phyloP scores from a whole-genome alignment of 1,139 yeast genomes.

The Taiozyma sp. region DNA sequence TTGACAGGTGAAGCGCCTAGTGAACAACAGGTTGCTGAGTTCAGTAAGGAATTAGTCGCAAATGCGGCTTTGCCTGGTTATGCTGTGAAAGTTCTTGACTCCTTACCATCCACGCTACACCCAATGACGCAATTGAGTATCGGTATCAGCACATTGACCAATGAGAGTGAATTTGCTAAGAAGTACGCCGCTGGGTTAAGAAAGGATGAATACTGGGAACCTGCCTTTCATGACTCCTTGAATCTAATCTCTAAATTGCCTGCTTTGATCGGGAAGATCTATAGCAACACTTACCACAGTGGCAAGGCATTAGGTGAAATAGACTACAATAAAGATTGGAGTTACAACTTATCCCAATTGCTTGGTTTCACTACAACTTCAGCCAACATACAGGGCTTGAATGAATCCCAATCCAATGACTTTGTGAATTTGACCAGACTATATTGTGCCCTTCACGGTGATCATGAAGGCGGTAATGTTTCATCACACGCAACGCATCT shows the following conservation, averaged over 20 bases:
- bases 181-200: constrained; percentile 66
- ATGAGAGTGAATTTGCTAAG: constrained; percentile 61
- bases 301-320: constrained; percentile 26
- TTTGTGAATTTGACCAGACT: constrained; percentile 38
- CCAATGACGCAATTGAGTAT: constrained; percentile 73
- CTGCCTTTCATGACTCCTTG: constrained; percentile 60
- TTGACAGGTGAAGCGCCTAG: constrained; percentile 61
- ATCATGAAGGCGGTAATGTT: constrained; percentile 45
- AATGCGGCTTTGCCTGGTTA: constrained; percentile 55
- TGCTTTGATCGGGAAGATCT: constrained; percentile 60
- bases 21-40: constrained; percentile 46
- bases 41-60: constrained; percentile 54
- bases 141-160: constrained; percentile 56
- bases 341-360: constrained; percentile 25
- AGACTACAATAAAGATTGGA: constrained; percentile 23
- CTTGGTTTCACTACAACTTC: constrained; percentile 26
- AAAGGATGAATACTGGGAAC: constrained; percentile 67
- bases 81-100: constrained; percentile 47
- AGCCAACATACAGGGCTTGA: constrained; percentile 21
- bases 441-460: constrained; percentile 40
- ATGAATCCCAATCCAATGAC: constrained; percentile 26
- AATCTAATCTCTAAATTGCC: constrained; percentile 66
- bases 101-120: constrained; percentile 49
- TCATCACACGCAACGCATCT: constrained; percentile 41
- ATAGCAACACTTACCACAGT: constrained; percentile 54